phyloP scores from a whole-genome alignment of 2,329 filamentous ascomycete species.

The Epichloe gansuensis region DNA sequence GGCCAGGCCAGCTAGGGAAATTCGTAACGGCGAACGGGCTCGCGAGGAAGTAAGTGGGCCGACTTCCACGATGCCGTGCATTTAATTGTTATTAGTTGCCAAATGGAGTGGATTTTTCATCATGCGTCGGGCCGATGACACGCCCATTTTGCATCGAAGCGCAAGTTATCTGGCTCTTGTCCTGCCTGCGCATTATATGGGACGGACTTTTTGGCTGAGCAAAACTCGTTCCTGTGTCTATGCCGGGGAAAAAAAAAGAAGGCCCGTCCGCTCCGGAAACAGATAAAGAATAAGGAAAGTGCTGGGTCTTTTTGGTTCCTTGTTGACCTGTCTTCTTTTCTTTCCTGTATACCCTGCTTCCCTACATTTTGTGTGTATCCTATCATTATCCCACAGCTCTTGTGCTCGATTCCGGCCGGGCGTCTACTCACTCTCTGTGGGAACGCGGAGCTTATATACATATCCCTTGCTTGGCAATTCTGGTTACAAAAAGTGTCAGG shows the following conservation, averaged over 20 bases:
- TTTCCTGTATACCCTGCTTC: not conserved
- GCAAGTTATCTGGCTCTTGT: too few species aligned
- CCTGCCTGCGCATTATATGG: too few species aligned
- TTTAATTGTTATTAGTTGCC: not conserved
- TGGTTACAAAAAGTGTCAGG: not conserved
- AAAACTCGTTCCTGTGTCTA: not conserved
- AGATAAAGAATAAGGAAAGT: not conserved
- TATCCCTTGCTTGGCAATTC: not conserved
- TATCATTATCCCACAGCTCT: too few species aligned
- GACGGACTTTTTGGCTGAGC: not conserved
- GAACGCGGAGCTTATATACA: not conserved
- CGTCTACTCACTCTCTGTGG: too few species aligned
- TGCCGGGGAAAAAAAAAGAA: too few species aligned
- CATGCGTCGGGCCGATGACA: constrained; percentile 4
- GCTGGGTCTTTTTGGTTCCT: too few species aligned
- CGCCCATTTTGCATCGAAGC: too few species aligned
- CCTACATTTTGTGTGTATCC: not conserved
- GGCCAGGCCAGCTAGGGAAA: too few species aligned
- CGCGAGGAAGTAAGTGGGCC: constrained; percentile 1
- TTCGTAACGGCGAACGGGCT: not conserved
- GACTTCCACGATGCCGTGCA: not conserved
- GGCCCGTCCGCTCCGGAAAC: not conserved
- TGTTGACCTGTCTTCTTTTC: too few species aligned
- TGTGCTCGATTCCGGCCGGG: too few species aligned
- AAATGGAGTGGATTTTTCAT: constrained; percentile 1